These are phyloP conservation scores for Styphnolobium japonicum DNA, from an alignment of 306 rosid genomes.

Conservation along the genomic window DNA sequence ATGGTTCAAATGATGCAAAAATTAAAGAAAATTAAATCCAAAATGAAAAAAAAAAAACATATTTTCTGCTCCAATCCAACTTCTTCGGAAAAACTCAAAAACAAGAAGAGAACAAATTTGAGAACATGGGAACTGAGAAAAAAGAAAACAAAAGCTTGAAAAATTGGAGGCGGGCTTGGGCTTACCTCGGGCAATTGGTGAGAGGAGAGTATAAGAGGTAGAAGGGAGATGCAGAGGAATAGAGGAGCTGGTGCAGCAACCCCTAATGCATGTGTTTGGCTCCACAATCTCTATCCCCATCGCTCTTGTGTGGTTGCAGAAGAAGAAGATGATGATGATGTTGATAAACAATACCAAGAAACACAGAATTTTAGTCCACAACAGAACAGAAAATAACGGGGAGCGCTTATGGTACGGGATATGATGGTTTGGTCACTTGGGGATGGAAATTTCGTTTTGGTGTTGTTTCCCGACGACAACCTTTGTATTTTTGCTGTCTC, in stretches of 20 bases:
- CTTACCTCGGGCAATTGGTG: slow-evolving; percentile 80
- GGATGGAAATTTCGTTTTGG: slow-evolving; percentile 12
- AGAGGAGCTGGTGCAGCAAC: slow-evolving; percentile 71
- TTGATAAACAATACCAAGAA: neutral
- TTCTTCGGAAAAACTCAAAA: neutral
- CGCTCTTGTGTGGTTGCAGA: neutral
- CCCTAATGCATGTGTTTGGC: slow-evolving; percentile 87
- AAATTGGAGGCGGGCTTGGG: neutral
- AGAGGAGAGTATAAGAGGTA: slow-evolving; percentile 64
- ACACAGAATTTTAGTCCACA: neutral
- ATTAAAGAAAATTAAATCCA: neutral
- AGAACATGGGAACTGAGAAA: neutral
- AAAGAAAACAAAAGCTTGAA: neutral
- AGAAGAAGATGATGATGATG: neutral
- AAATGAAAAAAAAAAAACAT: neutral
- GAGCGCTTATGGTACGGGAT: neutral
- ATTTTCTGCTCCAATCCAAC: neutral
- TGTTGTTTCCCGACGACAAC: no score
- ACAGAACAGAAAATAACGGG: no score
- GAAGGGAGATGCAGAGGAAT: slow-evolving; percentile 87
- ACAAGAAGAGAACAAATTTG: neutral
- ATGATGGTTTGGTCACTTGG: neutral
- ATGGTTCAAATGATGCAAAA: neutral
- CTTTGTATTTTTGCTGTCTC: no score
- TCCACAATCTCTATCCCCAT: slow-evolving; percentile 62